phyloP scores from a whole-genome alignment of 345 rosid genomes.

The Raphanus raphanistrum region DNA sequence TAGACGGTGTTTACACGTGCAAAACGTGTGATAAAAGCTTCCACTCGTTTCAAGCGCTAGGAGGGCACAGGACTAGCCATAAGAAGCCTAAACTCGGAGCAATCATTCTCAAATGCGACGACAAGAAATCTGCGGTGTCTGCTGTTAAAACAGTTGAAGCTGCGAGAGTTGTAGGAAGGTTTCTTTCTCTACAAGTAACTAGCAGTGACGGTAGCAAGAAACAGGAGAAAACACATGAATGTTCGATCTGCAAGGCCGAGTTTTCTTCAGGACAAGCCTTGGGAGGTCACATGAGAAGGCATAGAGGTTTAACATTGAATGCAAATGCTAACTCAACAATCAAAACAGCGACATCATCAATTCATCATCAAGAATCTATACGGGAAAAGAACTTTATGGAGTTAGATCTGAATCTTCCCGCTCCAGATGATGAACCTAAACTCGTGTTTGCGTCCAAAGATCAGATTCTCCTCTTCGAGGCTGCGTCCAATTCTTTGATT shows the following conservation, averaged over 20 bases:
- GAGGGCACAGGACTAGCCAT: constrained; percentile 92
- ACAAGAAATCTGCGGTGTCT: constrained; percentile 27
- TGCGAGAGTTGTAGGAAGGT: constrained; percentile 35
- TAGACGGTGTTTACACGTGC: constrained; percentile 58
- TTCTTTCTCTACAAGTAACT: constrained; percentile 55
- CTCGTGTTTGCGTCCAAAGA: constrained; percentile 49
- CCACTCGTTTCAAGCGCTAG: constrained; percentile 89
- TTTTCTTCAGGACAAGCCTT: constrained; percentile 91
- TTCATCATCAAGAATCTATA: constrained; percentile 38
- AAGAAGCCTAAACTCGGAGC: constrained; percentile 58
- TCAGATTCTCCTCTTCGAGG: constrained; percentile 57
- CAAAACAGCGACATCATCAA: constrained; percentile 17
- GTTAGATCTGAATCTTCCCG: constrained; percentile 91
- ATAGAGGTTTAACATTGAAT: constrained; percentile 45
- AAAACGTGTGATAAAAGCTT: constrained; percentile 81
- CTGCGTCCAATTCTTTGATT: constrained; percentile 62
- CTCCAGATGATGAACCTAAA: constrained; percentile 74
- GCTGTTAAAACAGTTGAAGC: constrained; percentile 18
- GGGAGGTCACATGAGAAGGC: constrained; percentile 98
- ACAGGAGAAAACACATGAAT: constrained; percentile 62
- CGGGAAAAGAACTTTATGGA: constrained; percentile 42
- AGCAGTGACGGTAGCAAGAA: constrained; percentile 25
- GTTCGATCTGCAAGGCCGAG: constrained; percentile 79
- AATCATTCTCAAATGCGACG: constrained; percentile 29
- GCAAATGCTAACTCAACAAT: constrained; percentile 20